Conservation (phyloP, 2,329 filamentous ascomycete genomes). For the Byssothecium circinans region DNA sequence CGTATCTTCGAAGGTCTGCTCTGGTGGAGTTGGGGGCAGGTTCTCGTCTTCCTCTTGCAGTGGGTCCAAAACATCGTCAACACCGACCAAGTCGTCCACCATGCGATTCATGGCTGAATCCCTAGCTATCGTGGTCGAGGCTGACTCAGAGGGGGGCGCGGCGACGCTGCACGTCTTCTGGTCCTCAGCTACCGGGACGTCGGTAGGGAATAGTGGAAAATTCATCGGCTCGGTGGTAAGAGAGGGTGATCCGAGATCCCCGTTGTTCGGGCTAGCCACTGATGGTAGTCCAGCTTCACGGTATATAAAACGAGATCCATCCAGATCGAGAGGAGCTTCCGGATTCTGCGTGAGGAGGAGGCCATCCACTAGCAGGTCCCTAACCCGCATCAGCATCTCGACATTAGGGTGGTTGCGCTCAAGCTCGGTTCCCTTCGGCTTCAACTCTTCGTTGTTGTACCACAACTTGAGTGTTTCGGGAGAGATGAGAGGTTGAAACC, state of each 20-base stretch:
- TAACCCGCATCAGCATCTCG: slow-evolving; percentile 68
- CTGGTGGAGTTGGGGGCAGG: slow-evolving; percentile 51
- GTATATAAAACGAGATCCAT: slow-evolving; percentile 55
- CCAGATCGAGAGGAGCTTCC: slow-evolving; percentile 53
- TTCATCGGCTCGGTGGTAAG: slow-evolving; percentile 44
- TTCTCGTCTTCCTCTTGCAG: slow-evolving; percentile 48
- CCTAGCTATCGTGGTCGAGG: slow-evolving; percentile 46
- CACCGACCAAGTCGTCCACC: slow-evolving; percentile 59
- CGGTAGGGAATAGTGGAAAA: slow-evolving; percentile 33
- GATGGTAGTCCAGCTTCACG: slow-evolving; percentile 56
- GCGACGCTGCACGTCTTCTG: slow-evolving; percentile 39
- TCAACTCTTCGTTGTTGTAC: slow-evolving; percentile 51
- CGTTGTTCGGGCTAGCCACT: slow-evolving; percentile 48
- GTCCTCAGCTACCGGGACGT: slow-evolving; percentile 35
- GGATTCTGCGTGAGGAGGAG: slow-evolving; percentile 58
- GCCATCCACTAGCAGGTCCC: slow-evolving; percentile 64
- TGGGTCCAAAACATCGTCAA: slow-evolving; percentile 45
- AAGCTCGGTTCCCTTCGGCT: slow-evolving; percentile 58
- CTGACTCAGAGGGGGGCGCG: slow-evolving; percentile 50
- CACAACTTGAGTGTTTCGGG: slow-evolving; percentile 56
- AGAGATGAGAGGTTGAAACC: slow-evolving; percentile 63
- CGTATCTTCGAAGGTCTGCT: slow-evolving; percentile 49
- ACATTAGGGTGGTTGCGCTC: slow-evolving; percentile 59
- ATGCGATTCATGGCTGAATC: slow-evolving; percentile 59
- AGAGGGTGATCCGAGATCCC: slow-evolving; percentile 45